phyloP scores from a whole-genome alignment of 2,329 filamentous ascomycete genomes.

The Didymella segeticola region DNA sequence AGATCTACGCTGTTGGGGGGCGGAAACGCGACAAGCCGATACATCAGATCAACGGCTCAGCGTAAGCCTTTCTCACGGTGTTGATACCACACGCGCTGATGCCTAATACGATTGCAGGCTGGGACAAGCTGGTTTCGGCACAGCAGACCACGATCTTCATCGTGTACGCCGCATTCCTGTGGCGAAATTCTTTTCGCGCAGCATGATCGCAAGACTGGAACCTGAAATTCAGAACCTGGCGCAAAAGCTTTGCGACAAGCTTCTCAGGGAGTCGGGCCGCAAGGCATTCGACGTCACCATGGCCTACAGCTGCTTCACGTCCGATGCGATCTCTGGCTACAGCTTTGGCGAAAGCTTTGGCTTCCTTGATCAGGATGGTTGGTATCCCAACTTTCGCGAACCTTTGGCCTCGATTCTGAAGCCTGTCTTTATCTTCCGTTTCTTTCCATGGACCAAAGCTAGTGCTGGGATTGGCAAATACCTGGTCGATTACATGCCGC shows the following conservation, averaged over 20 bases:
- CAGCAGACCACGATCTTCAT: constrained; percentile 41
- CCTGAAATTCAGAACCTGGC: constrained; percentile 29
- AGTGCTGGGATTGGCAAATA: constrained; percentile 25
- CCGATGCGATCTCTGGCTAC: constrained; percentile 33
- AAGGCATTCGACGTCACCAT: constrained; percentile 32
- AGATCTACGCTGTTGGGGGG: constrained; percentile 38
- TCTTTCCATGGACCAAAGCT: constrained; percentile 33
- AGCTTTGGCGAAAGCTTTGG: constrained; percentile 35
- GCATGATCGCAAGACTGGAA: constrained; percentile 33
- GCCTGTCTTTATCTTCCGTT: constrained; percentile 35
- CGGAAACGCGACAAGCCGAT: constrained; percentile 35
- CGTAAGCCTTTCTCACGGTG: constrained; percentile 20
- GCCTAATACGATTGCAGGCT: constrained; percentile 15
- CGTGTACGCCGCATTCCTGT: constrained; percentile 40
- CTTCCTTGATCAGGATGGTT: constrained; percentile 32
- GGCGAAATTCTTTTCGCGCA: constrained; percentile 47
- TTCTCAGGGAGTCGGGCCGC: constrained; percentile 28
- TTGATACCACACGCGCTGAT: too few relatives aligned
- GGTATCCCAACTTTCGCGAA: constrained; percentile 37
- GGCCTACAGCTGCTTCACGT: constrained; percentile 38
- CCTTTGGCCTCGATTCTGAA: constrained; percentile 24
- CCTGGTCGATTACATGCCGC: constrained; percentile 29
- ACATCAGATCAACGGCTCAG: constrained; percentile 36
- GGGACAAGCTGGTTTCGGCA: constrained; percentile 31
- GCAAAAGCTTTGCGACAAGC: constrained; percentile 35